Percentiles rank a stretch among this genome's conserved stretches.
Conservation (phyloP, 768 basidiomycete genomes). For the Tricholoma hemisulphureum region DNA sequence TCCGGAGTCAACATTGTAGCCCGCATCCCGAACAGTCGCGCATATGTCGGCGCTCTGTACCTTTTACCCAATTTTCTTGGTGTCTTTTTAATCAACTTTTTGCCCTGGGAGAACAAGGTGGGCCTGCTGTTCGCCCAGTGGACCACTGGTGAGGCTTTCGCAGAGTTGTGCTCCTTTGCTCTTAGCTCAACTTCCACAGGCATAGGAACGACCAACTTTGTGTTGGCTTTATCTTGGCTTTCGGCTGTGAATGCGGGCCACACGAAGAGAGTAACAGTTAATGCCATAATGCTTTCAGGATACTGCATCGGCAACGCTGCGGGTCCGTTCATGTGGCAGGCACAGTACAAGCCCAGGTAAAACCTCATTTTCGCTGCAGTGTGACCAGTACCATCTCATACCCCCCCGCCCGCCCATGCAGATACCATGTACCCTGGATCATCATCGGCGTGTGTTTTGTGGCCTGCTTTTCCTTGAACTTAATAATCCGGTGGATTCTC, state of each 20-base stretch:
- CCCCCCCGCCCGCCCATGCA: constrained; percentile 18
- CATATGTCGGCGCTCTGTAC: constrained; percentile 61
- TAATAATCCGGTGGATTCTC: constrained; percentile 54
- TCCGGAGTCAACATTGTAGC: constrained; percentile 60
- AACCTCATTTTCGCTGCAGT: constrained; percentile 3
- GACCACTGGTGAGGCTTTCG: constrained; percentile 42
- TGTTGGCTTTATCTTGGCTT: constrained; percentile 62
- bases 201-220: constrained; percentile 42
- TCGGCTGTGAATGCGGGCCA: constrained; percentile 66
- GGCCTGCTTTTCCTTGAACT: constrained; percentile 44
- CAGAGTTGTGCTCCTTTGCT: not conserved
- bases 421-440: constrained; percentile 75
- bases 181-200: constrained; percentile 3
- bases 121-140: constrained; percentile 62
- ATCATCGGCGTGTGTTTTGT: constrained; percentile 68
- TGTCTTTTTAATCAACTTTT: constrained; percentile 55
- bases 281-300: constrained; percentile 71
- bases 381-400: not conserved
- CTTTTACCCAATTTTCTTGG: constrained; percentile 67
- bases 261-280: constrained; percentile 67
- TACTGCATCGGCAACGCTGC: constrained; percentile 66
- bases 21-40: constrained; percentile 55
- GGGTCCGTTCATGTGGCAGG: constrained; percentile 79
- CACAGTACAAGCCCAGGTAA: constrained; percentile 63
- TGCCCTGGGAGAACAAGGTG: constrained; percentile 65